Evolutionary conservation across 2,329 filamentous ascomycete genomes (phyloP), one percentile per base, ranked within the genome.

Genomic region (Plenodomus tracheiphilus): DNA sequence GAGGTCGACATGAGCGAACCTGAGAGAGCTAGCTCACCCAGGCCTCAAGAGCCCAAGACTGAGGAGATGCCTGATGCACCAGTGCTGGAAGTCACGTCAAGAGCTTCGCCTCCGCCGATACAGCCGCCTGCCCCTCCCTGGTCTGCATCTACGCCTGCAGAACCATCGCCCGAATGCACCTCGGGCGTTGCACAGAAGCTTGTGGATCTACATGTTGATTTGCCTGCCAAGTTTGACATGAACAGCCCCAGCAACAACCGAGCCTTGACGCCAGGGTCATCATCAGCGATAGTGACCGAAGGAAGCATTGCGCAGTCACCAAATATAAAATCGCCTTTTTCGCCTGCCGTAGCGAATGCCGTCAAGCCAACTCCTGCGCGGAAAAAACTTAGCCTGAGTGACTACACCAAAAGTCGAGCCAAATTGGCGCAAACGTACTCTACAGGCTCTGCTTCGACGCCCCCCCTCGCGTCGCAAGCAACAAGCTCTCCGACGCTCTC

Each of bases 321-420:
- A 6, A 39, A 59, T 20, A 53, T 55, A 38, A 55, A 59, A 5
- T 71, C 69, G 25, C 64, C 65, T 10, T 69, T 72, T 48, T 73
- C 72, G 9, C 67, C 70, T 34, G 70, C 73, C 9, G 73, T 77
- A 20, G 68, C 68, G n/a, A 70, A 69, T 39, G 70, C 75, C 9
- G 64, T 77, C n/a, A 69, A 66, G 17, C 71, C 75, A 18, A 67
- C 64, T 34, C 75, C 74, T 20, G 68, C 70, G 19, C 72, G 74
- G 49, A 80, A 80, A 68, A 80, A 79, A 66, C 68, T 80, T 48
- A 79, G 76, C 52, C 56, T 80, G n/a, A 78, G 76, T 54, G 77
- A 79, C 44, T 80, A 79, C 49, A 78, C 75, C 4, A 76, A 72
- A 42, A 69, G 76, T 41, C 73, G 65, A 46, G 76, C 75, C 47